These are phyloP conservation scores for Rhamnella rubrinervis DNA, from an alignment of 331 rosid species.

Conservation along the genomic window DNA sequence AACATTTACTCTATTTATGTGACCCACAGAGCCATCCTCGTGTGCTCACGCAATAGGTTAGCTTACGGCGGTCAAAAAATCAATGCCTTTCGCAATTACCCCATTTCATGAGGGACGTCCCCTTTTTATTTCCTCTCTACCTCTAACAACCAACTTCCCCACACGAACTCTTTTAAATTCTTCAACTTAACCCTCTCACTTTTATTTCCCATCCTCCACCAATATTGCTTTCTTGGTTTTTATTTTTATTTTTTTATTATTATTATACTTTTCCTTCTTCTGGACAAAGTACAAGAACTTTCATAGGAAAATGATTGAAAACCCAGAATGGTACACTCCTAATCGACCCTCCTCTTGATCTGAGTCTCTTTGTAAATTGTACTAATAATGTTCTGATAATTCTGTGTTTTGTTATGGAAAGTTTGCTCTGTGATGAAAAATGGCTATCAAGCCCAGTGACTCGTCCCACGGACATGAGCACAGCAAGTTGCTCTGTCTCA, in stretches of 20 bases:
- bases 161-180: background rate
- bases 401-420: constrained; percentile 18
- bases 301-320: background rate
- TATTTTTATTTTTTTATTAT: background rate
- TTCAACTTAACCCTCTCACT: background rate
- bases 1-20: constrained; percentile 3
- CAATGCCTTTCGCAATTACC: constrained; percentile 33
- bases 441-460: constrained; percentile 37
- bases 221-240: constrained; percentile 3
- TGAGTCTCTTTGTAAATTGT: no score
- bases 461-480: background rate
- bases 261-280: background rate
- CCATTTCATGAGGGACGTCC: constrained; percentile 52
- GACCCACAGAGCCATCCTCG: constrained; percentile 40
- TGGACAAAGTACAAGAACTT: background rate
- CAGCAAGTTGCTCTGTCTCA: no score
- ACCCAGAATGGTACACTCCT: no score
- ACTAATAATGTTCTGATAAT: no score
- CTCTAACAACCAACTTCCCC: background rate
- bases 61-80: constrained; percentile 15
- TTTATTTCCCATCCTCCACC: background rate
- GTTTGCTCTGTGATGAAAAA: constrained; percentile 50
- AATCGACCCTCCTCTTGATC: no score
- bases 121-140: constrained; percentile 31
- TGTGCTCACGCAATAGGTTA: constrained; percentile 48